phyloP scores from a whole-genome alignment of 1,284 basidiomycete genomes.

The Stereum hirsutum region DNA sequence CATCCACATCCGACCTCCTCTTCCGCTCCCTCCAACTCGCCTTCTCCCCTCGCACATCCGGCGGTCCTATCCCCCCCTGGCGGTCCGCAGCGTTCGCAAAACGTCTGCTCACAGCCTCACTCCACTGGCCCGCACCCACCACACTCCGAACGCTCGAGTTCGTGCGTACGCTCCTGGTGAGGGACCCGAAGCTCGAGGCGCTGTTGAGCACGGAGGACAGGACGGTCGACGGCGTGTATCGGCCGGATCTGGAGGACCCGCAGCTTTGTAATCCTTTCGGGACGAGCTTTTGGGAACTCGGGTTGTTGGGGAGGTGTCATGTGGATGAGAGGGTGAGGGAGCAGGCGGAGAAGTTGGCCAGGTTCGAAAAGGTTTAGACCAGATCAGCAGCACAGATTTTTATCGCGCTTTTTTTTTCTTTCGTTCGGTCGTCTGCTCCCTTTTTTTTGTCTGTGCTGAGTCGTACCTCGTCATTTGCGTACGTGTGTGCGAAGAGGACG shows the following conservation, averaged over 20 bases:
- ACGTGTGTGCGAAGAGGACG: no score
- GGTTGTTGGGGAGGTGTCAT: conserved; percentile 46
- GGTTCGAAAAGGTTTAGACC: no score
- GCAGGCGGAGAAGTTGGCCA: conserved; percentile 15
- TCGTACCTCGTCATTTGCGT: no score
- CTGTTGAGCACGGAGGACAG: conserved; percentile 84
- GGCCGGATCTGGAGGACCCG: conserved; percentile 79
- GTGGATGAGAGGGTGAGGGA: conserved; percentile 53
- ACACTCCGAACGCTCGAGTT: conserved; percentile 67
- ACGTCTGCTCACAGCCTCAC: conserved; percentile 70
- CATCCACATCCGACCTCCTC: conserved; percentile 66
- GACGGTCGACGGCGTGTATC: conserved; percentile 73
- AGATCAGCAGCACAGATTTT: no score
- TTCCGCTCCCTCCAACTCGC: conserved; percentile 79
- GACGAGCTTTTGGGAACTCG: conserved; percentile 64
- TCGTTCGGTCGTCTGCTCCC: no score
- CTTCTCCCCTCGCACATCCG: conserved; percentile 60
- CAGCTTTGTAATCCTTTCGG: conserved; percentile 72
- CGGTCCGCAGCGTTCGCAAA: conserved; percentile 89
- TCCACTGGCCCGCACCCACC: conserved; percentile 70
- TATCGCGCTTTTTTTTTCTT: no score
- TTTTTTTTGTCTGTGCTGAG: no score
- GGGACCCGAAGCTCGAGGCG: conserved; percentile 76
- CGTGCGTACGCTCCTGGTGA: conserved; percentile 60
- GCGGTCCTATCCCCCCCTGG: conserved; percentile 57